These are phyloP conservation scores for Hondaea fermentalgiana DNA, from an alignment of 108 stramenopile genomes.

Conservation along the genomic window DNA sequence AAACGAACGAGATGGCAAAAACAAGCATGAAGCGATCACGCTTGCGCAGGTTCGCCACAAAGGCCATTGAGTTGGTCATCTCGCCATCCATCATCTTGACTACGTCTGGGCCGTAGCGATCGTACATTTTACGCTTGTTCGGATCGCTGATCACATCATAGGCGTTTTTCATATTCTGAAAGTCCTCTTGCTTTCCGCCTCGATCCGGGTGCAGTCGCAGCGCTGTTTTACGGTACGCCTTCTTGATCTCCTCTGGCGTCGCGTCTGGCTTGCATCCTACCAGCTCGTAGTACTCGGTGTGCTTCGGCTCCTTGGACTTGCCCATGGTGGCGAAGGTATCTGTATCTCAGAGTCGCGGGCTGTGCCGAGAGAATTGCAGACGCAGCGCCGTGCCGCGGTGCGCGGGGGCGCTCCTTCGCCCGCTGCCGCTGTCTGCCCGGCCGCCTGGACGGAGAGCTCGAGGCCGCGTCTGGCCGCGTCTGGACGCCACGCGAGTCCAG, in stretches of 20 bases:
- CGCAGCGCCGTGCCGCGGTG: too few relatives aligned
- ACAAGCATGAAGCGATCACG: conserved; percentile 16
- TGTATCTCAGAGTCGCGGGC: too few relatives aligned
- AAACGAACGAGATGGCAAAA: not conserved
- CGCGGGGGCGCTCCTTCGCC: too few relatives aligned
- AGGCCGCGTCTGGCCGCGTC: too few relatives aligned
- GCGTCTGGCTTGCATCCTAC: conserved; percentile 16
- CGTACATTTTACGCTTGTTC: conserved; percentile 4
- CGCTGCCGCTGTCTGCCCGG: too few relatives aligned
- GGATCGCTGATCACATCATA: conserved; percentile 24
- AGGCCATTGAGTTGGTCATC: not conserved
- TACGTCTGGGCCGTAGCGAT: not conserved
- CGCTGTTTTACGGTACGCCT: conserved; percentile 8
- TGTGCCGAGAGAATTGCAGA: too few relatives aligned
- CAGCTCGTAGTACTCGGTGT: conserved; percentile 3
- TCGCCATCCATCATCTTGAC: not conserved
- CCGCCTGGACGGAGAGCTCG: too few relatives aligned
- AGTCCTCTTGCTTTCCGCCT: conserved; percentile 1
- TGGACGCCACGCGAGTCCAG: too few relatives aligned
- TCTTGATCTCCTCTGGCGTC: conserved; percentile 10
- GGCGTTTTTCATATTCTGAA: not conserved
- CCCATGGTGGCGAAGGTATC: not conserved
- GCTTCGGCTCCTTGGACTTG: not conserved
- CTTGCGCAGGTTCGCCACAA: not conserved
- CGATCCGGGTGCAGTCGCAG: conserved; percentile 16